Evolutionary conservation across 2,329 filamentous ascomycete genomes (phyloP).

Genomic region (Tolypocladium tropicale): DNA sequence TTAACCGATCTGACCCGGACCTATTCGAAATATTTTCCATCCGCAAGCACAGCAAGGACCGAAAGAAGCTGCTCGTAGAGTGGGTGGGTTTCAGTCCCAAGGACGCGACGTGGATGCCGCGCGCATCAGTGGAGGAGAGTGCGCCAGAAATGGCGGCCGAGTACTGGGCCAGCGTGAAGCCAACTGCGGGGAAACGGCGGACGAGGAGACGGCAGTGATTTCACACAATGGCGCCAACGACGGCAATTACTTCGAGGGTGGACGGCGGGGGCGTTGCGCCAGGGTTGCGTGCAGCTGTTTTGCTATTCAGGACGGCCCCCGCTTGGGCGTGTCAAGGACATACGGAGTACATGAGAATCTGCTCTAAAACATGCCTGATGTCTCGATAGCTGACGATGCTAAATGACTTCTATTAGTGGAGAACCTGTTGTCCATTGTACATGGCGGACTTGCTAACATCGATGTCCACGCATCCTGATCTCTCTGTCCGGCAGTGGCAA

Average conservation of each 20-base stretch:
- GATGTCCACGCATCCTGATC: too few species aligned
- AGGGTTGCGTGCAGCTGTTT: neutral
- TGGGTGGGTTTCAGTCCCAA: slow-evolving; percentile 22
- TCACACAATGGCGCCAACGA: neutral
- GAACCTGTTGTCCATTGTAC: too few species aligned
- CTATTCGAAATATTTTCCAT: slow-evolving; percentile 23
- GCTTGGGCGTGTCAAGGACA: too few species aligned
- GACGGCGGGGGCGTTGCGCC: neutral
- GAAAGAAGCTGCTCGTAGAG: slow-evolving; percentile 20
- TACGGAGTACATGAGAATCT: too few species aligned
- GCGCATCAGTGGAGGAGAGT: slow-evolving; percentile 13
- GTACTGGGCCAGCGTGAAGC: slow-evolving; percentile 12
- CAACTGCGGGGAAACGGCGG: neutral
- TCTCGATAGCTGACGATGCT: too few species aligned
- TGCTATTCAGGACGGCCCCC: neutral
- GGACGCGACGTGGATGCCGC: slow-evolving; percentile 20
- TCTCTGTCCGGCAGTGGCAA: too few species aligned
- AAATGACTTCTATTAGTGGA: too few species aligned
- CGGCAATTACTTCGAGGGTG: neutral
- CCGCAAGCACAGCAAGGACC: slow-evolving; percentile 17
- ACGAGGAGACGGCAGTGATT: neutral
- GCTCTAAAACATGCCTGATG: too few species aligned
- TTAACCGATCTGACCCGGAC: slow-evolving; percentile 17
- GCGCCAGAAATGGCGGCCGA: slow-evolving; percentile 15
- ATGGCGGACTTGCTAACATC: too few species aligned